Base-by-base conservation (phyloP, 305 asterid genomes). In the Fraxinus ornus region DNA sequence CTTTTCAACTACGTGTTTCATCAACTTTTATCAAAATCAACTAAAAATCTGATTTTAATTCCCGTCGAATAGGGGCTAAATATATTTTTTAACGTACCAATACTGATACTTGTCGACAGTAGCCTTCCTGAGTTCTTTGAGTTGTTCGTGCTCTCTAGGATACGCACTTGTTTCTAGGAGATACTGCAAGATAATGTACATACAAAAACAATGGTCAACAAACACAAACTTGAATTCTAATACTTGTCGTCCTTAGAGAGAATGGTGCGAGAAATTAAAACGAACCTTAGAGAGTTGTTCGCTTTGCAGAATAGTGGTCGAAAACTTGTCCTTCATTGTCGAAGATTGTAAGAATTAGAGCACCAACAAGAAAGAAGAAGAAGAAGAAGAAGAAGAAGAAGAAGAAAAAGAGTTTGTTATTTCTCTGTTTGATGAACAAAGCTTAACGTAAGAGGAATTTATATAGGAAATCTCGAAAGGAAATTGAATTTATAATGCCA, bases 71-170 rank as follows among this genome's bases (percentile, higher is more conserved):
- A 33, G 1, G 36, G 36, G 35, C 36, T 33, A 33, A 4, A 33
- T 33, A 15, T 49, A 3, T 19, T 55, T 5, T 4, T 33, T 30
- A 49, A 35, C 75, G 0, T 88, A 89, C 92, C 90, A 86, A 49
- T 21, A 78, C 57, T 88, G 87, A 55, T 90, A 90, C 80, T 90
- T 90, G 57, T 90, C 91, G 5, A 87, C 87, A 1, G 90, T 86
- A 17, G 93, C 91, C 49, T 77, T 17, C 64, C 92, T 84, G 35
- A 88, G 80, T 83, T 90, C 92, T 74, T 85, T 90, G 49, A 90
- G 91, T 49, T 86, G 92, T 78, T 80, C 82, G 36, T 89, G 91
- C 78, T 89, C 92, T 88, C 92, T 85, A n/a, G 91, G 92, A 39
- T 82, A 90, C 0, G 91, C 92, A 79, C 92, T 89, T 82, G 91